phyloP scores from a whole-genome alignment of 345 rosid genomes.

The Clarkia xantiana region DNA sequence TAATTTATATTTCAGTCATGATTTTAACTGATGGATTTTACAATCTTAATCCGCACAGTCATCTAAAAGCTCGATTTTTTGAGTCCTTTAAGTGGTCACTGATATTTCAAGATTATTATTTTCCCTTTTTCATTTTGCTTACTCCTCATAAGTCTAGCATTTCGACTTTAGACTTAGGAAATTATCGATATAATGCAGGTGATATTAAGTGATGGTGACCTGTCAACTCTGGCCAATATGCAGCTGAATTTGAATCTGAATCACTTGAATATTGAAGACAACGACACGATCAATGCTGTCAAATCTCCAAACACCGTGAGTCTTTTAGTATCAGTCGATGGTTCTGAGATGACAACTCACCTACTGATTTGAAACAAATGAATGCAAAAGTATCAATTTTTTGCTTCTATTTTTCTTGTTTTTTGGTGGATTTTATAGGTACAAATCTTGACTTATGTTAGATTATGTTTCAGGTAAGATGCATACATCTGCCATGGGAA shows the following conservation, averaged over 20 bases:
- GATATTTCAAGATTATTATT: too few relatives aligned
- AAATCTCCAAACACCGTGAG: constrained; percentile 33
- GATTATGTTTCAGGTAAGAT: constrained; percentile 28
- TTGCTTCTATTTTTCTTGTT: neutral
- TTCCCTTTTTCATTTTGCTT: neutral
- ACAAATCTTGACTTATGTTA: neutral
- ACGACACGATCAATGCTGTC: constrained; percentile 8
- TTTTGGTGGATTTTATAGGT: neutral
- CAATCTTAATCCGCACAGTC: too few relatives aligned
- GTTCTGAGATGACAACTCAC: too few relatives aligned
- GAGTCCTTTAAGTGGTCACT: too few relatives aligned
- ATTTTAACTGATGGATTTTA: too few relatives aligned
- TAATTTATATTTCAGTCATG: too few relatives aligned
- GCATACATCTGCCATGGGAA: constrained; percentile 78
- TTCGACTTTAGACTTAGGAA: neutral
- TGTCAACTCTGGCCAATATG: constrained; percentile 63
- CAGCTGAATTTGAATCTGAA: constrained; percentile 49
- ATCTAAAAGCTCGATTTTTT: too few relatives aligned
- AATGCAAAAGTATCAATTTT: neutral
- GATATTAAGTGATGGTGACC: constrained; percentile 62
- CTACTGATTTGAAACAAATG: too few relatives aligned
- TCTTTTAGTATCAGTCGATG: neutral
- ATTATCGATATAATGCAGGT: constrained; percentile 31
- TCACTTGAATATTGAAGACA: constrained; percentile 18
- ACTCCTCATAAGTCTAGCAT: neutral